These are phyloP conservation scores for Cystobasidiopsis lactophilus DNA, from an alignment of 768 basidiomycete species.

Conservation along the genomic window DNA sequence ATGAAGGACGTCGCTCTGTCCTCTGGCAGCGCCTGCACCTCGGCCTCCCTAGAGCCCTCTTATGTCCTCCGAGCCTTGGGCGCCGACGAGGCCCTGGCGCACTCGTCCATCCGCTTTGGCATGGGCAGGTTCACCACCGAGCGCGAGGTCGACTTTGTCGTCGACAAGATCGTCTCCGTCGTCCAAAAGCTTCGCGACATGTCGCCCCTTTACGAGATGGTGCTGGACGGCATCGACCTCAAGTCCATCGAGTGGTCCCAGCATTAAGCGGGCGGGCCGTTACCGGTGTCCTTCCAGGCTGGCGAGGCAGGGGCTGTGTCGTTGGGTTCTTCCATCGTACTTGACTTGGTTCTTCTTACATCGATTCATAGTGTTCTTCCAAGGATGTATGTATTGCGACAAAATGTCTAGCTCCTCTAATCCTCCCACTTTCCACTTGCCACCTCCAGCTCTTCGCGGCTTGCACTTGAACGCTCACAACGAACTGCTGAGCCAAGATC, in stretches of 20 bases:
- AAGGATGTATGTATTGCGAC: no score
- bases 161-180: slow-evolving; percentile 63
- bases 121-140: slow-evolving; percentile 96
- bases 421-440: no score
- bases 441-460: no score
- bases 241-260: slow-evolving; percentile 46
- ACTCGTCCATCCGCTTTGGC: slow-evolving; percentile 89
- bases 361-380: no score
- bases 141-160: slow-evolving; percentile 84
- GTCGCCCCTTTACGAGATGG: slow-evolving; percentile 99
- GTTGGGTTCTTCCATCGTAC: no score
- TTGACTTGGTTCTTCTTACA: no score
- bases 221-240: slow-evolving; percentile 93
- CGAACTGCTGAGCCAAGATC: no score
- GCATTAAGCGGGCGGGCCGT: no score
- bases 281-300: no score
- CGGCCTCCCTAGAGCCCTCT: slow-evolving; percentile 90
- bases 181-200: slow-evolving; percentile 77
- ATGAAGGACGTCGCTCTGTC: slow-evolving; percentile 96
- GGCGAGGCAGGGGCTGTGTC: no score
- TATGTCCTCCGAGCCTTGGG: slow-evolving; percentile 91
- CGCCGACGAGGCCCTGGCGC: slow-evolving; percentile 97
- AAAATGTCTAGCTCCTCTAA: no score
- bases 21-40: slow-evolving; percentile 94
- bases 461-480: no score